Base-by-base conservation (phyloP, 495 filamentous ascomycete genomes). In the Xeromyces bisporus region DNA sequence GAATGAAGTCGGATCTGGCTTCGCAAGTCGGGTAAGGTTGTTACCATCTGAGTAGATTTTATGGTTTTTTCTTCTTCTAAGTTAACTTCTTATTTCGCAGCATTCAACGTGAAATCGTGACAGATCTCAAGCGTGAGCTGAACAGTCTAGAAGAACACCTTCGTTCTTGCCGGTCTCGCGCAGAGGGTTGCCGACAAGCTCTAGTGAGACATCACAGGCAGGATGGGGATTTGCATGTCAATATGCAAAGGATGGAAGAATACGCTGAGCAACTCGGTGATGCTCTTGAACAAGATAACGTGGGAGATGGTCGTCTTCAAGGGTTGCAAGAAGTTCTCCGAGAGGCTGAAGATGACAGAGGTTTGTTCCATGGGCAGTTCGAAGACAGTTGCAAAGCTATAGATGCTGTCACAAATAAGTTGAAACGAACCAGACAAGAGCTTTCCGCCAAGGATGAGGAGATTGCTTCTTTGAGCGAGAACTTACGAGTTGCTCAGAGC, bases 1-100 rank as follows among this genome's bases (percentile, higher is more conserved):
- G 83, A 6, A 91, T 96, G 74, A 77, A 78, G 50, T 77, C 81
- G 0, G 80, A 93, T 43, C 55, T 71, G 6, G 75, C 70, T 23
- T 66, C 66, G 13, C 79, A 81, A 51, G 66, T 79, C 23, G 60
- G 54, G 54, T 69, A 63, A 25, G 56, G 28, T 26, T n/a, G n/a
- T n/a, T n/a, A n/a, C n/a, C n/a, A n/a, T n/a, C n/a, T n/a, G n/a
- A n/a, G n/a, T n/a, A n/a, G n/a, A n/a, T n/a, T n/a, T n/a, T n/a
- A n/a, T n/a, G n/a, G 7, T 6, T 15, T 23, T 12, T 12, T 7
- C 28, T 12, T 35, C n/a, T 23, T 16, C 17, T 18, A n/a, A 20
- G 7, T 25, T 42, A 16, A 44, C 36, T 15, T 17, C 9, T 15
- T 15, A 15, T 31, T 38, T 3, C 41, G 1, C 28, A 69, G 62